Conservation (phyloP, 2,329 filamentous ascomycete genomes). For the Pleomassaria siparia region DNA sequence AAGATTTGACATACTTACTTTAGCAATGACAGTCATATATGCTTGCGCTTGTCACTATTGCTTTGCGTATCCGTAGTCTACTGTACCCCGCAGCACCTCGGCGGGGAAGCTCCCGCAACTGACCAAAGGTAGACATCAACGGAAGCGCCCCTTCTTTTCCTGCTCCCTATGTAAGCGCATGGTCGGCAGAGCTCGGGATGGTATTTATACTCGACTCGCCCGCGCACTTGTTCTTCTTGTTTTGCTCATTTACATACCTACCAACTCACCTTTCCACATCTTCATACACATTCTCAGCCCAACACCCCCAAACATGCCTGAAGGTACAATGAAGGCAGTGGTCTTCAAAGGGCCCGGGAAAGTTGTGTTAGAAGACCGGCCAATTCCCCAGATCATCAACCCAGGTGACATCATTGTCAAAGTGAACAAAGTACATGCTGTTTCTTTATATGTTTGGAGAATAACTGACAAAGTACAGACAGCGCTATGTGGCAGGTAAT, state of each 20-base stretch:
- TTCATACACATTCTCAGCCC: background rate
- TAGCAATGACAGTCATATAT: background rate
- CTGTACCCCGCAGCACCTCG: slow-evolving; percentile 27
- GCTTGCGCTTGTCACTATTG: background rate
- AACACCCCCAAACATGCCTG: slow-evolving; percentile 15
- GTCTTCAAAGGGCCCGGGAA: slow-evolving; percentile 79
- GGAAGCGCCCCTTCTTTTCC: slow-evolving; percentile 1
- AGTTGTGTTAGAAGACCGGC: slow-evolving; percentile 75
- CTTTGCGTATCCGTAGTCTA: background rate
- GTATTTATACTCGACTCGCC: background rate
- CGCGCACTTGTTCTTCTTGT: background rate
- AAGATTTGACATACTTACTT: background rate
- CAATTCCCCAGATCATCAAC: slow-evolving; percentile 72
- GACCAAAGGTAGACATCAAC: background rate
- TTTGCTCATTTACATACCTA: background rate
- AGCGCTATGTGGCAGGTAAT: slow-evolving; percentile 84
- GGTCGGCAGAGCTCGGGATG: background rate
- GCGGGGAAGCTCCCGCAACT: slow-evolving; percentile 19
- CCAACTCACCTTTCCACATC: background rate
- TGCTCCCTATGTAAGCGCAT: background rate
- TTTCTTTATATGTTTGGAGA: background rate
- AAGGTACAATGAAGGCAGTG: slow-evolving; percentile 75
- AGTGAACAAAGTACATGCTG: slow-evolving; percentile 60
- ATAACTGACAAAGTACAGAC: slow-evolving; percentile 45
- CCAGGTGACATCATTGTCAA: slow-evolving; percentile 79